Base-by-base conservation (phyloP, 192 early-diverging fungal genomes). In the Coemansia sp. region DNA sequence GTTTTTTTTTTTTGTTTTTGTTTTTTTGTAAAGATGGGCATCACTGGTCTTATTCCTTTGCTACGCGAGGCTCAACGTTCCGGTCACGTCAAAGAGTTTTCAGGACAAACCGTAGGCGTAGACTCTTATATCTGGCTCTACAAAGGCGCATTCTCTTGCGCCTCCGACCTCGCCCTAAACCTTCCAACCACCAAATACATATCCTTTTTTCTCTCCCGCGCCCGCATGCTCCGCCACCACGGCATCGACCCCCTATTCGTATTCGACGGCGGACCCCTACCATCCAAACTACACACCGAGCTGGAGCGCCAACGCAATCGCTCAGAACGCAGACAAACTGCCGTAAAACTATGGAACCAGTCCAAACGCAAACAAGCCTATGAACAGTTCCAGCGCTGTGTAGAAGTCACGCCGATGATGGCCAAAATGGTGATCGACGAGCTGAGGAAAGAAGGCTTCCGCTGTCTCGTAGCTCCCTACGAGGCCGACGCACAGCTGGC, bases 51-150 rank as follows among this genome's bases (percentile, higher is more conserved):
- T 6, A 67, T 99, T 31, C 95, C 94, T 2, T 74, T 91, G 5
- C 80, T 98, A 36, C 90, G 93, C 61, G 86, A 87, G 5, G 89
- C 94, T 7, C 87, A 93, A 63, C 74, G 82, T 31, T 75, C 73
- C 4, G 85, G 93, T 12, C 88, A 92, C 62, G 70, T 99, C 10
- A 73, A 76, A 21, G 88, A 95, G 58, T 90, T 92, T 65, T 80
- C 84, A 12, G 93, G 93, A 9, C 75, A 82, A 42, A 86, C 84
- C 14, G 81, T 99, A 0, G 98, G 89, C 1, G 87, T 99, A 10
- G 98, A 99, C 77, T 93, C 91, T 1, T 96, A 98, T 74, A 92
- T 94, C 4, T 99, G 98, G 98, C 90, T 99, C 12, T 94, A 98
- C 81, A 85, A 87, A 46, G 96, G 92, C 14, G 92, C 92, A 5